Conservation (phyloP, 192 early-diverging fungal species). For the Podila horticola region DNA sequence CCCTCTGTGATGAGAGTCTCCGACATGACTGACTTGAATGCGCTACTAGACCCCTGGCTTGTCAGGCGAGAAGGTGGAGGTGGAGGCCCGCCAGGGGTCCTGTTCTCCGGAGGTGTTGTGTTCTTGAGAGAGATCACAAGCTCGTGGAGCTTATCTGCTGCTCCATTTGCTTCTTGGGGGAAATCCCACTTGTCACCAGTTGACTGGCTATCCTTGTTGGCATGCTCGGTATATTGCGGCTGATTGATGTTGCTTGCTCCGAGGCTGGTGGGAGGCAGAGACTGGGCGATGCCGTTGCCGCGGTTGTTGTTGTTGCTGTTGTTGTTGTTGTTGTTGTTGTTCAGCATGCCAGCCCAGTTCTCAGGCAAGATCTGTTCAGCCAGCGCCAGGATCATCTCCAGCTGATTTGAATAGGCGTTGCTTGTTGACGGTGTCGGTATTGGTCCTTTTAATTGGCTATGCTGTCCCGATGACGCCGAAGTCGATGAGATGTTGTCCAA, state of each 20-base stretch:
- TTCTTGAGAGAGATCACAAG: slow-evolving; percentile 3
- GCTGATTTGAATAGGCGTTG: not conserved
- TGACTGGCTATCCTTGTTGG: not conserved
- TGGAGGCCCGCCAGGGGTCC: not conserved
- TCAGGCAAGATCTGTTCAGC: slow-evolving; percentile 11
- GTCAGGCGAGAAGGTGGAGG: not conserved
- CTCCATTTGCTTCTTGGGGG: not conserved
- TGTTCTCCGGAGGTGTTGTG: not conserved
- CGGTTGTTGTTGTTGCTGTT: not conserved
- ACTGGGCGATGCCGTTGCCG: not conserved
- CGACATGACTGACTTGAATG: too few relatives aligned
- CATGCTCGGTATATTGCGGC: too few relatives aligned
- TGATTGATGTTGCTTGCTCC: too few relatives aligned
- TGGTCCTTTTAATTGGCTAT: not conserved
- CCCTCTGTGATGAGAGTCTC: too few relatives aligned
- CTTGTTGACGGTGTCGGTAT: not conserved
- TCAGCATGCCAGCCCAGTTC: slow-evolving; percentile 13
- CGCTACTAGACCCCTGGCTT: too few relatives aligned
- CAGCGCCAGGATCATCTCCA: slow-evolving; percentile 16
- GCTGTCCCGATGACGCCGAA: not conserved
- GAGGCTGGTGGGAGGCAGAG: too few relatives aligned
- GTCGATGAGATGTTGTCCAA: not conserved
- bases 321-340: not conserved
- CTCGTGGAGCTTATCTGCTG: not conserved
- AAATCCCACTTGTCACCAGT: not conserved